phyloP scores from a whole-genome alignment of 2,329 filamentous ascomycete species.

The Fusarium sp. region DNA sequence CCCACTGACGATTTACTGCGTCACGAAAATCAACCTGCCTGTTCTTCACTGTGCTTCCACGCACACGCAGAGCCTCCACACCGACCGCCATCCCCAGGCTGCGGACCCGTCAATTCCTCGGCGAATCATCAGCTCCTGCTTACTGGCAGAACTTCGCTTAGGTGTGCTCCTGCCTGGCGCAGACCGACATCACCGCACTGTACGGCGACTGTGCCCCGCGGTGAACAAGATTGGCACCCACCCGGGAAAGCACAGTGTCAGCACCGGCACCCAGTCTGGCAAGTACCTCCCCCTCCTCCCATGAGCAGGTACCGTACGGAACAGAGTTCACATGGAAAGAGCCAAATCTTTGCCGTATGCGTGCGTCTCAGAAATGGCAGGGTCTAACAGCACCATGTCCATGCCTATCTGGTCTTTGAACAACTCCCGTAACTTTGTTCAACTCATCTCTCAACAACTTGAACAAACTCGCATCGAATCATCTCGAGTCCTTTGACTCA shows the following conservation, averaged over 20 bases:
- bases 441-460: slow-evolving; percentile 8
- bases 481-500: slow-evolving; percentile 26
- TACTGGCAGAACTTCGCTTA: slow-evolving; percentile 32
- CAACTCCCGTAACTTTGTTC: neutral
- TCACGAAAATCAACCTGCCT: slow-evolving; percentile 1
- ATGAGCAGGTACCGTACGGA: slow-evolving; percentile 7
- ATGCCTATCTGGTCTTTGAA: neutral
- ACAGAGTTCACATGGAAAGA: slow-evolving; percentile 28
- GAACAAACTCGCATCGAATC: slow-evolving; percentile 19
- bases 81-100: slow-evolving; percentile 11
- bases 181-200: slow-evolving; percentile 19
- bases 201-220: slow-evolving; percentile 29
- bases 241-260: slow-evolving; percentile 17
- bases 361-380: slow-evolving; percentile 10
- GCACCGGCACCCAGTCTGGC: slow-evolving; percentile 3
- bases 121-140: neutral
- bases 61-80: slow-evolving; percentile 20
- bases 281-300: slow-evolving; percentile 14
- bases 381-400: slow-evolving; percentile 11
- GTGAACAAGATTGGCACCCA: slow-evolving; percentile 32
- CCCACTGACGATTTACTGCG: neutral
- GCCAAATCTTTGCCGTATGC: slow-evolving; percentile 10
- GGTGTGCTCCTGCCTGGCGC: slow-evolving; percentile 3
- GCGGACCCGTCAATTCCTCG: neutral
- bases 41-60: slow-evolving; percentile 12